Evolutionary conservation across 1,139 yeast genomes (phyloP).

Genomic region (Scheffersomyces quercinus): DNA sequence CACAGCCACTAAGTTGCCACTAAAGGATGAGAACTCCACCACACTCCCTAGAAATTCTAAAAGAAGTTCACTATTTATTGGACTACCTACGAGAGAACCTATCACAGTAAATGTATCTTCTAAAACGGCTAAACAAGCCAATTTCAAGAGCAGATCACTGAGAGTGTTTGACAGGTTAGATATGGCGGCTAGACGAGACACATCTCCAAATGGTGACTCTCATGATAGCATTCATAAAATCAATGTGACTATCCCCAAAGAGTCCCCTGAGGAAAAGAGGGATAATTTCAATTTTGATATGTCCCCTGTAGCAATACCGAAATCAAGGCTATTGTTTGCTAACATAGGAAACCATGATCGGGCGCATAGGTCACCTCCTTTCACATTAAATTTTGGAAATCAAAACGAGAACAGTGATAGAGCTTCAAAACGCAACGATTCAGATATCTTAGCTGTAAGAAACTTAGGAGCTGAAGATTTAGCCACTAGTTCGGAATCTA

Average conservation of each 20-base stretch:
- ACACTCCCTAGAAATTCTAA: slow-evolving; percentile 25
- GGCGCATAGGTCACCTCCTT: too few relatives aligned
- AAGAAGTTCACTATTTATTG: slow-evolving; percentile 36
- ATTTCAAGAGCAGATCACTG: slow-evolving; percentile 14
- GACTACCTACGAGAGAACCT: slow-evolving; percentile 45
- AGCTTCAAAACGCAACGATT: too few relatives aligned
- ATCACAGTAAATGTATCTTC: slow-evolving; percentile 19
- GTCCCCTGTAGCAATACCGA: slow-evolving; percentile 16
- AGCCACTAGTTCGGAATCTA: too few relatives aligned
- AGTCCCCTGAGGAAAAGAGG: not conserved
- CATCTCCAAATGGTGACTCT: not conserved
- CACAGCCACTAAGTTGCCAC: too few relatives aligned
- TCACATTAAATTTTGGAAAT: too few relatives aligned
- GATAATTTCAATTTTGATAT: slow-evolving; percentile 8
- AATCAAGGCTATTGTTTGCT: not conserved
- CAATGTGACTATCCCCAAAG: too few relatives aligned
- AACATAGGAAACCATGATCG: too few relatives aligned
- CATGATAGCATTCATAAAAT: too few relatives aligned
- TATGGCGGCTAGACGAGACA: slow-evolving; percentile 15
- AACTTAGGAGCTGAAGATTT: too few relatives aligned
- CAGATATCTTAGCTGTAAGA: too few relatives aligned
- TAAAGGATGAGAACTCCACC: too few relatives aligned
- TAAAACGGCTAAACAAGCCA: slow-evolving; percentile 5
- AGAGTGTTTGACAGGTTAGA: slow-evolving; percentile 18
- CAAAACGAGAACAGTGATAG: too few relatives aligned